Percentiles rank a stretch among this genome's conserved stretches.
These are phyloP conservation scores for Mycena maculata DNA, from an alignment of 768 basidiomycete genomes.

Conservation along the genomic window DNA sequence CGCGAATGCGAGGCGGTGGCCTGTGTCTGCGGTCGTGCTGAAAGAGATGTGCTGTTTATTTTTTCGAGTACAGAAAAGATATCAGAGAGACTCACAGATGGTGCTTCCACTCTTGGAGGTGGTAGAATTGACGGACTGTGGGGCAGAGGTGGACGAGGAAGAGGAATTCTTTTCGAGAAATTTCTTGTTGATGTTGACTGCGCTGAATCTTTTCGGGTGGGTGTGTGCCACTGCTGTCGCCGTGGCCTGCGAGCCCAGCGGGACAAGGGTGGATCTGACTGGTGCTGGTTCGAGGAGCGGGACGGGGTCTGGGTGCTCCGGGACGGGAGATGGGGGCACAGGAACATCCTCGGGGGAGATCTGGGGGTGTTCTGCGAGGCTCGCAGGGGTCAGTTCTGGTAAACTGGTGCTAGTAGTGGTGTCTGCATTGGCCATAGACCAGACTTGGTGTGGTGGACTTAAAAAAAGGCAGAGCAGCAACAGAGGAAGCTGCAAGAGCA, in stretches of 20 bases:
- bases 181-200: constrained; percentile 95
- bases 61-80: constrained; percentile 7
- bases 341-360: constrained; percentile 13
- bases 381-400: constrained; percentile 54
- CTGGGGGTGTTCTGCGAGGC: not conserved
- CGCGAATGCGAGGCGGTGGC: constrained; percentile 74
- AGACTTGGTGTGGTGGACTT: constrained; percentile 11
- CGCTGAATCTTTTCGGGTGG: constrained; percentile 87
- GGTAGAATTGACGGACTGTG: constrained; percentile 56
- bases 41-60: no score
- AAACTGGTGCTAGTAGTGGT: constrained; percentile 56
- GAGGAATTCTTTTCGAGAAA: constrained; percentile 89
- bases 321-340: constrained; percentile 13
- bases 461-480: constrained; percentile 18
- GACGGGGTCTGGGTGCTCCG: constrained; percentile 3
- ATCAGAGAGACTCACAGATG: constrained; percentile 57
- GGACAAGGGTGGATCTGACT: constrained; percentile 59
- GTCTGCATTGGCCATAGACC: constrained; percentile 82
- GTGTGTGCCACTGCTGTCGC: constrained; percentile 52
- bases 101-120: constrained; percentile 63
- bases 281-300: constrained; percentile 35
- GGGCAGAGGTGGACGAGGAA: constrained; percentile 61
- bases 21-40: constrained; percentile 70
- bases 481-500: constrained; percentile 6
- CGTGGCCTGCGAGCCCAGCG: constrained; percentile 53